Base-by-base conservation (phyloP, 345 rosid species). In the Aquilaria malaccensis region DNA sequence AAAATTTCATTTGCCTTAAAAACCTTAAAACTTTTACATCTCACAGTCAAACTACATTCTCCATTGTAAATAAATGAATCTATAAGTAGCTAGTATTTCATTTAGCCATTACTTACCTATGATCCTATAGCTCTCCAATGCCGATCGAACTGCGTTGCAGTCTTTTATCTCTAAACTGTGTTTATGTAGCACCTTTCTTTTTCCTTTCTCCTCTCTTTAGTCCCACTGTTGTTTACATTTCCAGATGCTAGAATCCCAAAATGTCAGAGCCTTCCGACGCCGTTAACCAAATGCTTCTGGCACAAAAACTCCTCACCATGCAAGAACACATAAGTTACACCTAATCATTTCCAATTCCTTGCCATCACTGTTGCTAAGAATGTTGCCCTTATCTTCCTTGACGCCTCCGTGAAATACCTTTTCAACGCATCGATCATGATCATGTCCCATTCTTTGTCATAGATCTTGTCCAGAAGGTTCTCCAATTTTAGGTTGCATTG, bases 361-460 rank as follows among this genome's bases (percentile, higher is more conserved):
- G 87, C 87, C 91, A 85, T 85, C 5, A 85, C 82, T 58, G 83
- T 87, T 9, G 91, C 87, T 15, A 87, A 85, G 67, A 74, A 85
- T 45, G 82, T 82, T 55, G 87, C 91, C 10, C 76, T 82, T 85
- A 85, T 85, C 56, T 87, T 72, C 55, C 82, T 76, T 10, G 95
- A 91, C 7, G 91, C 87, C 13, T 73, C 80, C 2, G 80, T 31
- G 65, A 77, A 79, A 70, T 83, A 83, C 11, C 95, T 91, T 9
- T 79, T 70, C 3, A 88, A 91, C 49, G 87, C 87, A 45, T 87
- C 89, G 65, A 87, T 67, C 85, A 87, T 78, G 43, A 87, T 68
- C 48, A 87, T 72, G 67, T 87, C 95, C 95, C 95, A 87, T 48
- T 83, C 81, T 2, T 69, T 79, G 13, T 85, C 84, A 71, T 85